These are phyloP conservation scores for Clavispora vitiphila DNA, from an alignment of 805 yeast genomes.

Conservation along the genomic window DNA sequence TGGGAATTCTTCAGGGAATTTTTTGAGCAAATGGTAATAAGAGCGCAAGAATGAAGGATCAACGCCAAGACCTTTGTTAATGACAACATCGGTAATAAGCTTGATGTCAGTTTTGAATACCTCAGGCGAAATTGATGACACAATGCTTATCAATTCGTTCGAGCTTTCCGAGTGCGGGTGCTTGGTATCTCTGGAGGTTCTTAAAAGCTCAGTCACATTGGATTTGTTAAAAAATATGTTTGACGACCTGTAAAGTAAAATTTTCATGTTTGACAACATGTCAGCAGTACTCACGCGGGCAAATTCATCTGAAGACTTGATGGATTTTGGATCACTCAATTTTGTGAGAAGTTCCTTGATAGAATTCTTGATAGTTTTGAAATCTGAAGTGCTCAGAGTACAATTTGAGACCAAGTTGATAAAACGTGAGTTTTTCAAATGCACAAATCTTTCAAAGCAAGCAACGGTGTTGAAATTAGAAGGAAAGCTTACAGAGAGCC, in stretches of 20 bases:
- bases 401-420: constrained; percentile 53
- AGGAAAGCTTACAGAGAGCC: constrained; percentile 61
- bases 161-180: constrained; percentile 33
- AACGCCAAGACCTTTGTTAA: constrained; percentile 13
- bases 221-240: constrained; percentile 60
- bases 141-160: constrained; percentile 51
- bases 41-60: constrained; percentile 41
- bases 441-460: constrained; percentile 48
- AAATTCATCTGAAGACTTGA: constrained; percentile 29
- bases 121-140: constrained; percentile 57
- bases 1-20: constrained; percentile 45
- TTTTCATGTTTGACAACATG: constrained; percentile 48
- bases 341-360: constrained; percentile 58
- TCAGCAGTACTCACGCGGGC: constrained; percentile 39
- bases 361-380: constrained; percentile 53
- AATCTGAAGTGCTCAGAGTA: constrained; percentile 53
- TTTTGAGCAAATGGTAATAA: constrained; percentile 51
- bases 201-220: constrained; percentile 53
- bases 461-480: constrained; percentile 43
- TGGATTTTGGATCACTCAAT: constrained; percentile 47
- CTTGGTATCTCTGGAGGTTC: constrained; percentile 33
- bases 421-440: constrained; percentile 54
- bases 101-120: constrained; percentile 58
- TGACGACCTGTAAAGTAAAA: constrained; percentile 59
- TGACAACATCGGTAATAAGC: constrained; percentile 40